phyloP scores from a whole-genome alignment of 139 green algal species.

The Coccomyxa sp. region DNA sequence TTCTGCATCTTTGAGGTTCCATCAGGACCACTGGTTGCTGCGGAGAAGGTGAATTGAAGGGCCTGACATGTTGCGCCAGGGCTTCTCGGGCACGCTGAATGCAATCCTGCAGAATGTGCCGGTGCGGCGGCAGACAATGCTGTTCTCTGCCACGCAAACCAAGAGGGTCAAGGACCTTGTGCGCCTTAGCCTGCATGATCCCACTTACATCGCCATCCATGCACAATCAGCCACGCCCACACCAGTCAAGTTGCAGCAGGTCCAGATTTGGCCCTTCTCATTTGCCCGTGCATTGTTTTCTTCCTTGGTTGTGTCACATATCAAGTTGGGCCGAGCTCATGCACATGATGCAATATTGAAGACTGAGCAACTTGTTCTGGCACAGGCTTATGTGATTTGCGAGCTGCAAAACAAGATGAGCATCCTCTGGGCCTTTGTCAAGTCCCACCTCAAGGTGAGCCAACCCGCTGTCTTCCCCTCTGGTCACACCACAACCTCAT shows the following conservation, averaged over 20 bases:
- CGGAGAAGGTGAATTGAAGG: neutral
- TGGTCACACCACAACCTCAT: neutral
- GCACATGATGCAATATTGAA: neutral
- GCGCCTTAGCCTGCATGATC: slow-evolving; percentile 66
- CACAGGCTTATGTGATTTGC: slow-evolving; percentile 69
- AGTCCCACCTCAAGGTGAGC: slow-evolving; percentile 74
- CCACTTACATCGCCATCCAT: slow-evolving; percentile 93
- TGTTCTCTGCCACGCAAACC: slow-evolving; percentile 83
- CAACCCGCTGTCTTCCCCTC: neutral
- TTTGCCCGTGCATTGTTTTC: neutral
- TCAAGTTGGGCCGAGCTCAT: neutral
- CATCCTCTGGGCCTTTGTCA: slow-evolving; percentile 94
- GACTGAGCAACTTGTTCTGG: neutral
- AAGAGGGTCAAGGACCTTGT: slow-evolving; percentile 73
- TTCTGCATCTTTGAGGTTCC: no score
- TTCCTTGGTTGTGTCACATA: neutral
- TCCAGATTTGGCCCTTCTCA: neutral
- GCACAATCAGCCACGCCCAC: slow-evolving; percentile 78
- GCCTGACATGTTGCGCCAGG: slow-evolving; percentile 24
- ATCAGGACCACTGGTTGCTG: neutral
- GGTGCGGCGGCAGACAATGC: slow-evolving; percentile 75
- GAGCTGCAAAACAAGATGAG: slow-evolving; percentile 82
- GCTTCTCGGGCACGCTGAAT: slow-evolving; percentile 85
- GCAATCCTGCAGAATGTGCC: slow-evolving; percentile 94
- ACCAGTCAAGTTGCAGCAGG: slow-evolving; percentile 85